A percentile compares a stretch with the other conserved stretches of the same genome.
These are phyloP conservation scores for Nannizziopsis barbatae DNA, from an alignment of 2,329 filamentous ascomycete species.

Conservation along the genomic window DNA sequence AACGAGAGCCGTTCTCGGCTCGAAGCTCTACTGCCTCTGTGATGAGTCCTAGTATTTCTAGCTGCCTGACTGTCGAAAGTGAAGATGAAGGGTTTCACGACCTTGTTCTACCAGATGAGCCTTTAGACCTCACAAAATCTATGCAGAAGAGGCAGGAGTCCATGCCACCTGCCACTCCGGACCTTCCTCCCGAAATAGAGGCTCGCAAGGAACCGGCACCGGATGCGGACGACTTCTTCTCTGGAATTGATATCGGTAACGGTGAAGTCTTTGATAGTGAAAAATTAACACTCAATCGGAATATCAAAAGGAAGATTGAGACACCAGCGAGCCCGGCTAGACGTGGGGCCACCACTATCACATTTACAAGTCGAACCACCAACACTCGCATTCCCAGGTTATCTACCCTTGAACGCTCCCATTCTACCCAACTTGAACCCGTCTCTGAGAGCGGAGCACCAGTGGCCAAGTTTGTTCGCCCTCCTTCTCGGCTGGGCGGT, in stretches of 20 bases:
- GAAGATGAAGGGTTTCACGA: conserved; percentile 88
- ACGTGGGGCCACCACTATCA: conserved; percentile 67
- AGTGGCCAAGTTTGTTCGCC: conserved; percentile 50
- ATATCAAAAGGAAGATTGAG: conserved; percentile 73
- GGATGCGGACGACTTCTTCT: conserved; percentile 62
- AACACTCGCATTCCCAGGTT: conserved; percentile 70
- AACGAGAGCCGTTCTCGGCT: conserved; percentile 64
- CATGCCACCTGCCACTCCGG: conserved; percentile 24
- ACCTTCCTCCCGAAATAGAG: conserved; percentile 18
- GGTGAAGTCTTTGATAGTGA: conserved; percentile 68
- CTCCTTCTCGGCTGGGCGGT: conserved; percentile 52
- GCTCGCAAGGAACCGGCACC: conserved; percentile 15
- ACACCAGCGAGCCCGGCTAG: conserved; percentile 58
- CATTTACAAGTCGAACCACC: conserved; percentile 71
- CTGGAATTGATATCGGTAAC: conserved; percentile 75
- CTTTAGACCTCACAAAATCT: conserved; percentile 69
- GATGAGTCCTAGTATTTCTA: conserved; percentile 84
- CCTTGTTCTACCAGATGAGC: conserved; percentile 71
- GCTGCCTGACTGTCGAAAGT: conserved; percentile 81
- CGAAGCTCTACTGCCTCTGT: conserved; percentile 80
- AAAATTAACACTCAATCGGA: conserved; percentile 78
- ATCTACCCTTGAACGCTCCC: conserved; percentile 57
- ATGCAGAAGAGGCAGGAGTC: conserved; percentile 56
- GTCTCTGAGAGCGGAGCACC: conserved; percentile 81
- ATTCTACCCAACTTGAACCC: conserved; percentile 67